A percentile compares a stretch with the other conserved stretches of the same genome.
Evolutionary conservation across 345 rosid species (phyloP).

Genomic region (Noccaea caerulescens): DNA sequence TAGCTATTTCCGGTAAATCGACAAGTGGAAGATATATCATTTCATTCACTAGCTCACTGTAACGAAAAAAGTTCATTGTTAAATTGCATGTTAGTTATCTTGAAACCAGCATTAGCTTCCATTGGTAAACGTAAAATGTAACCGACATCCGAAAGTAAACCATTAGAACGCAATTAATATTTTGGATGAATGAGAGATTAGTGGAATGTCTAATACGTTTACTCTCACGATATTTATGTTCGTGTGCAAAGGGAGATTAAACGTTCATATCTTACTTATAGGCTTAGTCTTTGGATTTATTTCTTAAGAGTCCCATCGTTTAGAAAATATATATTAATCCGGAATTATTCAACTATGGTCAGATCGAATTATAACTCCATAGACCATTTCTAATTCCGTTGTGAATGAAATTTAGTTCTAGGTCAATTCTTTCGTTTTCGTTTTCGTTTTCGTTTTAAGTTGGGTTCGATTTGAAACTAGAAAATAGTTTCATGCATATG

Average conservation of each 20-base stretch:
- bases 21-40: neutral
- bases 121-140: constrained; percentile 21
- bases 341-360: neutral
- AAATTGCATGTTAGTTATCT: constrained; percentile 11
- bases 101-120: neutral
- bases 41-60: constrained; percentile 1
- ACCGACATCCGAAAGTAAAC: constrained; percentile 5
- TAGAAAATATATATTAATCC: neutral
- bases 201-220: constrained; percentile 18
- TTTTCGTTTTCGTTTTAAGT: neutral
- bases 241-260: constrained; percentile 2
- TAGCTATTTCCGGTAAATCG: neutral
- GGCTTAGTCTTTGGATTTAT: constrained; percentile 9
- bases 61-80: neutral
- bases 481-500: neutral
- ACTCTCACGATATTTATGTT: constrained; percentile 22
- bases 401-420: neutral
- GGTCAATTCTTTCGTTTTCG: neutral
- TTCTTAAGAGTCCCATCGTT: neutral
- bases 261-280: constrained; percentile 7
- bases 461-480: neutral
- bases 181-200: neutral
- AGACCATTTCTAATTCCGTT: neutral
- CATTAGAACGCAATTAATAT: constrained; percentile 18
- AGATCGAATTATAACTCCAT: neutral